A percentile compares a stretch with the other conserved stretches of the same genome.
These are phyloP conservation scores for Leccinum imitatum DNA, from an alignment of 768 basidiomycete species.

Conservation along the genomic window DNA sequence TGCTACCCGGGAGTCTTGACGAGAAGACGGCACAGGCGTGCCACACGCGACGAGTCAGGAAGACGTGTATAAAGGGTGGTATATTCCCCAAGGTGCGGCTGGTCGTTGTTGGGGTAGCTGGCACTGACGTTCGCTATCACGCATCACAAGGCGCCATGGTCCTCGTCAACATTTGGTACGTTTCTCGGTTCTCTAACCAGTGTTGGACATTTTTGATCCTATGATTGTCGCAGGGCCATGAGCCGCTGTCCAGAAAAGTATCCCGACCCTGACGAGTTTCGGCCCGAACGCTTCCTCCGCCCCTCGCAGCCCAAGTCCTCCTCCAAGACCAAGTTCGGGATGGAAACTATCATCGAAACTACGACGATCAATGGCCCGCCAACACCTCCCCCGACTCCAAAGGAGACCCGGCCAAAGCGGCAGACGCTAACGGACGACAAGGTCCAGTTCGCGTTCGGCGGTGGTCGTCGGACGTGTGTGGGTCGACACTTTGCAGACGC, in stretches of 20 bases:
- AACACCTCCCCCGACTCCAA: too few relatives aligned
- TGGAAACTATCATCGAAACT: too few relatives aligned
- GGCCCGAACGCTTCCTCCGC: background rate
- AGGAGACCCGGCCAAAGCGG: background rate
- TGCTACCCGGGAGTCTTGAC: too few relatives aligned
- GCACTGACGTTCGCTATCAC: background rate
- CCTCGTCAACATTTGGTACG: constrained; percentile 1
- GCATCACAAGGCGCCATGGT: background rate
- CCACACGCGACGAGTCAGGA: constrained; percentile 4
- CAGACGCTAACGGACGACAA: background rate
- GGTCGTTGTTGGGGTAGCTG: too few relatives aligned
- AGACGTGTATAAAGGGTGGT: constrained; percentile 22
- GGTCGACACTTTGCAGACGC: constrained; percentile 1
- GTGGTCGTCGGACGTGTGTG: constrained; percentile 1
- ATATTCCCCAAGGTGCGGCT: constrained; percentile 19
- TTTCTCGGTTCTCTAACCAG: background rate
- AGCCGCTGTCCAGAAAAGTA: constrained; percentile 1
- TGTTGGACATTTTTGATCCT: too few relatives aligned
- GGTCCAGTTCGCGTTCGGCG: background rate
- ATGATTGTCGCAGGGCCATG: background rate
- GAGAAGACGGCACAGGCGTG: background rate
- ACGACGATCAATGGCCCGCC: too few relatives aligned
- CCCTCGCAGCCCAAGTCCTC: background rate
- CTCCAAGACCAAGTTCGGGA: background rate
- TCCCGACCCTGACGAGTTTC: background rate